Conservation (phyloP, 1,284 basidiomycete species). For the Fistulina hepatica region DNA sequence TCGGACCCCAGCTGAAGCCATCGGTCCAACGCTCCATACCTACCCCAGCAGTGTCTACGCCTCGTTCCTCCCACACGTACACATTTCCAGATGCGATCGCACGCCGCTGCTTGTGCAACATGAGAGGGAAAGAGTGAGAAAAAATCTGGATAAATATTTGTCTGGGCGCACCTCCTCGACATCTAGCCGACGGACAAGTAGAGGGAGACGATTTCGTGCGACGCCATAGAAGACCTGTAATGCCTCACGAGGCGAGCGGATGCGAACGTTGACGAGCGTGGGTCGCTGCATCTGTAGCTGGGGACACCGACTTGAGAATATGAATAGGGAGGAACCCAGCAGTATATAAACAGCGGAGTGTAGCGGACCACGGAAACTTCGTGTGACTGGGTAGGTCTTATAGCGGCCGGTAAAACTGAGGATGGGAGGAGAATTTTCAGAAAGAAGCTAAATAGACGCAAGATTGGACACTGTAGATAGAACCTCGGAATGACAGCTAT, state of each 20-base stretch:
- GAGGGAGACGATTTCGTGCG: slow-evolving; percentile 50
- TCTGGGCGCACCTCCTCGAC: slow-evolving; percentile 64
- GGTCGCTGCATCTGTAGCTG: slow-evolving; percentile 46
- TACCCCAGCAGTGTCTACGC: slow-evolving; percentile 64
- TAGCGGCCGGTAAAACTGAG: no score
- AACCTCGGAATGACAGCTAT: no score
- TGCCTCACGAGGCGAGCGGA: slow-evolving; percentile 67
- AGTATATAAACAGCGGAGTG: slow-evolving; percentile 8
- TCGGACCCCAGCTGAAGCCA: slow-evolving; percentile 74
- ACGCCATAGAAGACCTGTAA: slow-evolving; percentile 70
- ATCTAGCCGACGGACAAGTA: slow-evolving; percentile 69
- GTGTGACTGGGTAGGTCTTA: slow-evolving; percentile 8
- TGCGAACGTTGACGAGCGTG: slow-evolving; percentile 61
- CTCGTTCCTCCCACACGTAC: slow-evolving; percentile 78
- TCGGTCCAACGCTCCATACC: slow-evolving; percentile 80
- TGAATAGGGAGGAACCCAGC: slow-evolving; percentile 4
- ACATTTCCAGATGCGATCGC: slow-evolving; percentile 43
- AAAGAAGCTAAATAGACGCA: no score
- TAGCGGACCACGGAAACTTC: slow-evolving; percentile 12
- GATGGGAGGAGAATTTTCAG: no score
- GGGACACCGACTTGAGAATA: slow-evolving; percentile 7
- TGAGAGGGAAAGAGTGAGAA: neutral
- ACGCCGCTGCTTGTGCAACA: no score
- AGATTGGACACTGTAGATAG: no score
- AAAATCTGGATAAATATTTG: slow-evolving; percentile 37